These are phyloP conservation scores for Neurospora tetrasperma DNA, from an alignment of 495 filamentous ascomycete genomes.

Conservation along the genomic window DNA sequence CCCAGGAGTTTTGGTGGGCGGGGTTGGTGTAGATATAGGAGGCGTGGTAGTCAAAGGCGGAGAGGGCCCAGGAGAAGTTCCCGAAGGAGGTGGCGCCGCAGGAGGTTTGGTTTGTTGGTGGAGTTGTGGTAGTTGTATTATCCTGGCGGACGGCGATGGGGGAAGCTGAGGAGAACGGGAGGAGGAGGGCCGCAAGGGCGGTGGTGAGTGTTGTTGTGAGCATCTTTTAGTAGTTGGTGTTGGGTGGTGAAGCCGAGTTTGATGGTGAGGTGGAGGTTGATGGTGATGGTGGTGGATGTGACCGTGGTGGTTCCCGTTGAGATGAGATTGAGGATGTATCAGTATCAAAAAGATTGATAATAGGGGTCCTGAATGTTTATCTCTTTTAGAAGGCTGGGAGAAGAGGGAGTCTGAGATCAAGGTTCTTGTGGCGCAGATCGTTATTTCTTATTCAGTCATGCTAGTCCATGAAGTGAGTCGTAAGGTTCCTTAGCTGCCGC, in stretches of 20 bases:
- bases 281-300: background rate
- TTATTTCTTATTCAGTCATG: background rate
- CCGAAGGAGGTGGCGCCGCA: conserved; percentile 24
- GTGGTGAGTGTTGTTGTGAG: background rate
- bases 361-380: background rate
- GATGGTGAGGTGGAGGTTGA: background rate
- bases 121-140: background rate
- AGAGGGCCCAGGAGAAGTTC: conserved; percentile 25
- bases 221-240: background rate
- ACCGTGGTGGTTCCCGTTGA: background rate
- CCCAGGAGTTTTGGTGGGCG: conserved; percentile 34
- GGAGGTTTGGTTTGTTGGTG: background rate
- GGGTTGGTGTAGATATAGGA: conserved; percentile 33
- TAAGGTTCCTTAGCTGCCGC: background rate
- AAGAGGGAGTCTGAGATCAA: background rate
- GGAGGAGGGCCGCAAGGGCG: background rate
- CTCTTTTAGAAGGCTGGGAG: background rate
- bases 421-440: background rate
- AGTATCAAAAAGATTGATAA: background rate
- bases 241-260: background rate
- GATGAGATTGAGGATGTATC: background rate
- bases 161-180: background rate
- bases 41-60: conserved; percentile 30
- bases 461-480: background rate
- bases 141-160: conserved; percentile 5